These are phyloP conservation scores for Lasiosphaeria ovina DNA, from an alignment of 495 filamentous ascomycete genomes.

Conservation along the genomic window DNA sequence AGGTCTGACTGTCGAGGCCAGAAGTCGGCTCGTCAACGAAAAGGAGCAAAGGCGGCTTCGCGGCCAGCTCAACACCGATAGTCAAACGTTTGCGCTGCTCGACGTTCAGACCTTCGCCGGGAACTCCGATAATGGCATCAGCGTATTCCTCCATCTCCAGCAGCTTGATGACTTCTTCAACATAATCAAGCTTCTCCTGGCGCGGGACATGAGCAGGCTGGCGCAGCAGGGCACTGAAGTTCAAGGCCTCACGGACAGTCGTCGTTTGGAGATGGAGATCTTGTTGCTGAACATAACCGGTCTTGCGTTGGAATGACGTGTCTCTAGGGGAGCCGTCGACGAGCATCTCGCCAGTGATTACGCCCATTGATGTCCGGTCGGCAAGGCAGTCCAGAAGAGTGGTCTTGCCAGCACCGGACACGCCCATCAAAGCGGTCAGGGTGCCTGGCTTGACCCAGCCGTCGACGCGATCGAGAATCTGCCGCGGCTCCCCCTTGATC, in stretches of 20 bases:
- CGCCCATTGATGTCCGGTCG: constrained; percentile 78
- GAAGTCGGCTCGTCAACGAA: constrained; percentile 92
- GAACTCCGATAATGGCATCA: constrained; percentile 83
- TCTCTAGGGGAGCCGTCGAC: constrained; percentile 76
- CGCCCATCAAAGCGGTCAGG: constrained; percentile 83
- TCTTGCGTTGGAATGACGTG: constrained; percentile 85
- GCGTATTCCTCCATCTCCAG: constrained; percentile 86
- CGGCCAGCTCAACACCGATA: constrained; percentile 88
- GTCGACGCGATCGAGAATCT: constrained; percentile 78
- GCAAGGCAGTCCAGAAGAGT: constrained; percentile 72
- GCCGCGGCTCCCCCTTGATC: constrained; percentile 71
- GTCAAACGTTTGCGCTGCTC: constrained; percentile 88
- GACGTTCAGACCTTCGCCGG: constrained; percentile 87
- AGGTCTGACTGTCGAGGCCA: constrained; percentile 80
- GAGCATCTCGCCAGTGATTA: constrained; percentile 81
- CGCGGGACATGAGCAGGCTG: constrained; percentile 69
- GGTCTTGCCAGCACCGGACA: constrained; percentile 71
- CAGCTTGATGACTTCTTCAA: constrained; percentile 86
- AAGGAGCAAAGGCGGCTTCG: constrained; percentile 83
- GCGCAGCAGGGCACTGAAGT: constrained; percentile 79
- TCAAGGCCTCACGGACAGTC: constrained; percentile 82
- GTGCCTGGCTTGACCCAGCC: constrained; percentile 93
- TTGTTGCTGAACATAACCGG: constrained; percentile 93
- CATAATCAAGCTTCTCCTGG: constrained; percentile 79
- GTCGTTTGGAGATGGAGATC: constrained; percentile 85